phyloP scores from a whole-genome alignment of 257 asterid species.

The Solanum paucissectum region DNA sequence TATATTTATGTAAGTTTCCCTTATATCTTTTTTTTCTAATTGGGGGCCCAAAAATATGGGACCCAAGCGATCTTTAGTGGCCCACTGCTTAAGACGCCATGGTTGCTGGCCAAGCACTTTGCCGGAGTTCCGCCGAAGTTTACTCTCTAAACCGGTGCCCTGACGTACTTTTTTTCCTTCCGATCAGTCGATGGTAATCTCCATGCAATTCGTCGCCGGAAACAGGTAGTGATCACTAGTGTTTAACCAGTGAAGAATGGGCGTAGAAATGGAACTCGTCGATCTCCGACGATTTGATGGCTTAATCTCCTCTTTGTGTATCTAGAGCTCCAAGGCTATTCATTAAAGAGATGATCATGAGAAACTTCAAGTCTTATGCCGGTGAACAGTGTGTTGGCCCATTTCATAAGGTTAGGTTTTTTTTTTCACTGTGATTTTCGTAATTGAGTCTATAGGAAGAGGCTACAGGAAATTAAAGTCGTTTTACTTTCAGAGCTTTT shows the following conservation, averaged over 20 bases:
- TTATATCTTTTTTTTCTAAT: too few relatives aligned
- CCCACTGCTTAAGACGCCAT: too few relatives aligned
- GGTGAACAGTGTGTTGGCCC: slow-evolving; percentile 99
- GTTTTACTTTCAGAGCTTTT: slow-evolving; percentile 51
- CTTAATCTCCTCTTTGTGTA: slow-evolving; percentile 18
- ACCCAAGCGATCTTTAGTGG: too few relatives aligned
- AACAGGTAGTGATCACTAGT: not conserved
- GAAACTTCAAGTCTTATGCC: slow-evolving; percentile 81
- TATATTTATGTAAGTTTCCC: too few relatives aligned
- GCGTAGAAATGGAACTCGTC: not conserved
- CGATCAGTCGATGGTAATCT: not conserved
- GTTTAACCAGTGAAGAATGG: not conserved
- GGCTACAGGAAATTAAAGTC: not conserved
- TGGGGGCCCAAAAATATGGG: too few relatives aligned
- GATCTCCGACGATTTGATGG: not conserved
- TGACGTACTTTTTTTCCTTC: not conserved
- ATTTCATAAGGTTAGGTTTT: slow-evolving; percentile 77
- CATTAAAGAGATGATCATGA: slow-evolving; percentile 93
- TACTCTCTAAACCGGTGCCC: not conserved
- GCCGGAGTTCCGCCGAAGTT: not conserved
- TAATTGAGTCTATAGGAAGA: not conserved
- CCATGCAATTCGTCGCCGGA: not conserved
- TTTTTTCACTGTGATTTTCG: not conserved
- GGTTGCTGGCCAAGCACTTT: not conserved
- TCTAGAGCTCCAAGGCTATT: slow-evolving; percentile 64